Conservation (phyloP, 208 protist species). For the Trypanosoma melophagium region DNA sequence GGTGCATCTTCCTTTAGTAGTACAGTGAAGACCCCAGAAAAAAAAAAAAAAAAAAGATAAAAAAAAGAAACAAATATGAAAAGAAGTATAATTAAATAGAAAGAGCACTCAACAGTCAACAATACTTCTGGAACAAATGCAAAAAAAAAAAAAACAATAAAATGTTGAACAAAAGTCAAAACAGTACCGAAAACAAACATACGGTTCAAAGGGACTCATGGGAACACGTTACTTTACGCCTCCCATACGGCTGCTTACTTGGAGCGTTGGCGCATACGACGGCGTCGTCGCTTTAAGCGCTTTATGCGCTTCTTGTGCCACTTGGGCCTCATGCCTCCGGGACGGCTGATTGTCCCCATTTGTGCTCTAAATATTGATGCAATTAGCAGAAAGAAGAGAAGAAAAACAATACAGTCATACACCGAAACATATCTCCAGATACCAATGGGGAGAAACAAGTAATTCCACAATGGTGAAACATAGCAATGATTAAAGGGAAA, state of each 20-base stretch:
- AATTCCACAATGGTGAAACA: too few species aligned
- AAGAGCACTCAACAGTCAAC: too few species aligned
- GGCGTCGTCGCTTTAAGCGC: constrained; percentile 85
- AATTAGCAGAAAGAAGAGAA: neutral
- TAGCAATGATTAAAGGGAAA: too few species aligned
- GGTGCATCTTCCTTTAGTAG: constrained; percentile 38
- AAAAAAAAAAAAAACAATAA: constrained; percentile 23
- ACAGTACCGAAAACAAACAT: neutral
- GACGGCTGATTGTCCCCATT: constrained; percentile 86
- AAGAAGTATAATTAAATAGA: too few species aligned
- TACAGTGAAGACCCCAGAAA: neutral
- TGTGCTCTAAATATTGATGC: constrained; percentile 5
- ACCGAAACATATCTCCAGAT: too few species aligned
- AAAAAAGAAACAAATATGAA: neutral
- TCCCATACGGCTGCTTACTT: constrained; percentile 56
- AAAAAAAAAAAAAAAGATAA: constrained; percentile 16
- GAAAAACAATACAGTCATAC: constrained; percentile 1
- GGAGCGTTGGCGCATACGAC: constrained; percentile 88
- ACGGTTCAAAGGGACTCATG: neutral
- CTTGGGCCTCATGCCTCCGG: constrained; percentile 88
- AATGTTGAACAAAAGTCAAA: neutral
- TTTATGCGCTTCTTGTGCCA: constrained; percentile 94
- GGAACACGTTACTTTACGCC: neutral
- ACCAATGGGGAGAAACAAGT: too few species aligned
- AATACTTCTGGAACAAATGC: neutral